Evolutionary conservation across 805 yeast species (phyloP), one percentile per base, ranked within the genome.

Genomic region (Wickerhamomyces alni): DNA sequence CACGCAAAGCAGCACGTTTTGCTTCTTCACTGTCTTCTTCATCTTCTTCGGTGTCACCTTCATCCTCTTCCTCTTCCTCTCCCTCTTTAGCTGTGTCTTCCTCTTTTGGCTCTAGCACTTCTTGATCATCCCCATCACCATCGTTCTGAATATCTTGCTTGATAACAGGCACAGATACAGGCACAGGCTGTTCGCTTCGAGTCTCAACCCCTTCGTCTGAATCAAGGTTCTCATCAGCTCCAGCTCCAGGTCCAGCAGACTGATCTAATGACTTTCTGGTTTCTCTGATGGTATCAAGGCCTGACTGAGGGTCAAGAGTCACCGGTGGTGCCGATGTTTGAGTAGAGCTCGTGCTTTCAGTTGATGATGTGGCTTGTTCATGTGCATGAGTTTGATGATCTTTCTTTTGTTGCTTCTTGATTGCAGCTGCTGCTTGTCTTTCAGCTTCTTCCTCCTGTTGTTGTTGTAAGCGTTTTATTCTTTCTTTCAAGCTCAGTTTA

Each of bases 381-480:
- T 22, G 68, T 65, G 8, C n/a, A 17, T 18, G 24, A 30, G 31
- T n/a, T 16, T 30, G 7, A 47, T 63, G 68, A 55, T 75, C 77
- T 57, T 72, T 70, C 55, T 68, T 74, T 41, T 69, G 72, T 41
- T 69, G 70, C 52, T 71, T 73, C 49, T 70, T 72, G 53, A 71
- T 48, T 8, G 81, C 77, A 5, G 81, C 76, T 4, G 74, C 74
- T 3, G 78, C 82, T 47, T 77, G 89, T 41, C 77, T 67, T 44
- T 82, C 91, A 17, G 82, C 85, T 51, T 87, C 94, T 54, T 83
- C 84, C 43, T 75, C 76, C 55, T 87, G 96, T 42, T 80, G 79
- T 54, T 86, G 76, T 58, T 89, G 95, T 37, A 91, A 67, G 53
- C 86, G 53, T 5, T 87, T 87, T 56, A 91, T 87, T 48, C 98